Evolutionary conservation across 306 rosid species (phyloP).

Genomic region (Quercus bicolor): DNA sequence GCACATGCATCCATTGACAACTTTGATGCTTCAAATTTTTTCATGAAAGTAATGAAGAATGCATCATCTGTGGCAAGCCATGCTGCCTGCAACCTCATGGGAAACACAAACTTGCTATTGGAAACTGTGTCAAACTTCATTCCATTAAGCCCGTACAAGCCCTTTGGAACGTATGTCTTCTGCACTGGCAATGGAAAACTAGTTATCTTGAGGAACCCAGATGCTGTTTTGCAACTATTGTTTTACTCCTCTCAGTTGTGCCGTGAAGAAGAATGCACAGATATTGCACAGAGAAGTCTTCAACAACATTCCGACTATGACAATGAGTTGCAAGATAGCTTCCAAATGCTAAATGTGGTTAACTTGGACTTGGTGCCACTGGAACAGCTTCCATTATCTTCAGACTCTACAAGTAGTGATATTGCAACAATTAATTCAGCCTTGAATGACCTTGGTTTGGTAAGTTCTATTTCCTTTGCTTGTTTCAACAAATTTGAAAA

Average conservation of each 20-base stretch:
- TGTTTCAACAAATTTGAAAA: neutral
- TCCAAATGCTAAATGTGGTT: constrained; percentile 33
- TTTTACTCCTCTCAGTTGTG: constrained; percentile 46
- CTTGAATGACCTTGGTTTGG: constrained; percentile 71
- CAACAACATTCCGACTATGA: constrained; percentile 44
- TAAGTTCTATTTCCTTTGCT: constrained; percentile 8
- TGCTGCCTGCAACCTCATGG: constrained; percentile 68
- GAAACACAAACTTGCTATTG: constrained; percentile 53
- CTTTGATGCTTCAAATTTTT: constrained; percentile 23
- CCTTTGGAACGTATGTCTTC: constrained; percentile 71
- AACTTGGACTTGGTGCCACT: constrained; percentile 28
- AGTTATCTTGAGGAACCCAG: constrained; percentile 44
- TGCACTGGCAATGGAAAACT: constrained; percentile 44
- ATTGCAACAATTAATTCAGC: constrained; percentile 26
- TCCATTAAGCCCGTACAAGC: constrained; percentile 70
- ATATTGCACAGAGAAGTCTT: constrained; percentile 39
- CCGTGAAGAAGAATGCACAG: constrained; percentile 7
- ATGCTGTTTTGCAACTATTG: constrained; percentile 69
- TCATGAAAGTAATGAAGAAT: constrained; percentile 43
- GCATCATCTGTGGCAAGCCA: constrained; percentile 48
- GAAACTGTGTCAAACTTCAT: constrained; percentile 49
- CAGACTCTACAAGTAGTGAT: constrained; percentile 18
- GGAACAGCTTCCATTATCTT: constrained; percentile 39
- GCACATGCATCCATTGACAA: neutral
- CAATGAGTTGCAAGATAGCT: constrained; percentile 26